Conservation (phyloP, 345 rosid species). For the Populus davidiana region DNA sequence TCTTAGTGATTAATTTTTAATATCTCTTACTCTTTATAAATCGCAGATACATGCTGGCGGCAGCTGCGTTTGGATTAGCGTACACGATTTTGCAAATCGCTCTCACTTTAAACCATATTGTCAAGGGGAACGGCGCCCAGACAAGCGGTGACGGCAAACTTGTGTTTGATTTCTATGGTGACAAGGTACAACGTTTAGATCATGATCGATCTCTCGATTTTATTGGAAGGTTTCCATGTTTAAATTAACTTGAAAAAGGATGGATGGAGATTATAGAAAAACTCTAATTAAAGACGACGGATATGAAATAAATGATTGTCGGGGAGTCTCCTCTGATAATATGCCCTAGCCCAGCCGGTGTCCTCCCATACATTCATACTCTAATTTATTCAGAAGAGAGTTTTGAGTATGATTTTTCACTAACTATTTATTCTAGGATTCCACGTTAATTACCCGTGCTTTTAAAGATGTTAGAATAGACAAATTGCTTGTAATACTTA, state of each 20-base stretch:
- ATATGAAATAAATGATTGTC: too few species aligned
- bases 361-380: too few species aligned
- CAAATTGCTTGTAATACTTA: too few species aligned
- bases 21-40: not conserved
- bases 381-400: too few species aligned
- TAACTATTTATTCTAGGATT: too few species aligned
- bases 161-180: conserved; percentile 31
- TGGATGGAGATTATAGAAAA: too few species aligned
- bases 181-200: conserved; percentile 17
- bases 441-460: too few species aligned
- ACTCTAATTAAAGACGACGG: too few species aligned
- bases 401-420: too few species aligned
- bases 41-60: conserved; percentile 33
- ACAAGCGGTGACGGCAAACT: conserved; percentile 3
- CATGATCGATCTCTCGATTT: not conserved
- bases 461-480: too few species aligned
- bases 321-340: too few species aligned
- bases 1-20: not conserved
- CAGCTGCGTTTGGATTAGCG: conserved; percentile 29
- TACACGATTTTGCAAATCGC: conserved; percentile 29
- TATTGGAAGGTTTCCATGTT: not conserved
- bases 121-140: conserved; percentile 10
- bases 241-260: not conserved
- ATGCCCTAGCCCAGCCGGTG: too few species aligned
- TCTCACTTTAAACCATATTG: conserved; percentile 2